Conservation (phyloP, 2,329 filamentous ascomycete genomes). For the Dactylellina sp. region DNA sequence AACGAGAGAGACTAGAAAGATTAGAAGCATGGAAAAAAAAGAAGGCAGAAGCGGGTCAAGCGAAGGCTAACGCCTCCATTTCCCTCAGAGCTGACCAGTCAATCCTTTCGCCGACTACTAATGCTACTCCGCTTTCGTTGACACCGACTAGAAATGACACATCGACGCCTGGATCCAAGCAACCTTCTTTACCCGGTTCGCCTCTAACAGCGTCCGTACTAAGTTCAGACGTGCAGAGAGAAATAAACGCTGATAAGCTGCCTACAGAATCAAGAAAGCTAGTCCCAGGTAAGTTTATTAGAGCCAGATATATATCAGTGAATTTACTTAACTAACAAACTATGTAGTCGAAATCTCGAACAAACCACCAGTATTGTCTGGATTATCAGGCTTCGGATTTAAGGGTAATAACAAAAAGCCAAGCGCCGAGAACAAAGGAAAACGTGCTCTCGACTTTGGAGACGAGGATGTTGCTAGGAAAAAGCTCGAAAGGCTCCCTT, state of each 20-base stretch:
- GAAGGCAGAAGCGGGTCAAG: slow-evolving; percentile 60
- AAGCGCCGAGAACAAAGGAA: slow-evolving; percentile 73
- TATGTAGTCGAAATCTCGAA: slow-evolving; percentile 58
- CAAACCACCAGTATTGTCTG: slow-evolving; percentile 73
- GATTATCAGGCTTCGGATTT: slow-evolving; percentile 80
- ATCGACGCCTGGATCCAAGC: slow-evolving; percentile 54
- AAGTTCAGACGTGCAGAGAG: slow-evolving; percentile 59
- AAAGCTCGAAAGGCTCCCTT: slow-evolving; percentile 90
- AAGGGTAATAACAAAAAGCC: slow-evolving; percentile 74
- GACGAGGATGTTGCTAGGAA: slow-evolving; percentile 88
- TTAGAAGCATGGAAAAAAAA: slow-evolving; percentile 61
- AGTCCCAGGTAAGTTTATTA: slow-evolving; percentile 58
- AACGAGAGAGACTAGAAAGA: slow-evolving; percentile 60
- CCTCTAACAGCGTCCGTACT: slow-evolving; percentile 59
- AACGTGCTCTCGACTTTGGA: slow-evolving; percentile 83
- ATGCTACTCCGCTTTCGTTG: slow-evolving; percentile 38
- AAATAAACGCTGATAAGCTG: slow-evolving; percentile 61
- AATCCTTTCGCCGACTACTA: slow-evolving; percentile 57
- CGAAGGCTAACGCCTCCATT: slow-evolving; percentile 59
- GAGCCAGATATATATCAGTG: slow-evolving; percentile 13
- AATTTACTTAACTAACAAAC: slow-evolving; percentile 58
- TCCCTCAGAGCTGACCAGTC: slow-evolving; percentile 59
- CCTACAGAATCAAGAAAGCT: slow-evolving; percentile 60
- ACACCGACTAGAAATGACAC: slow-evolving; percentile 40
- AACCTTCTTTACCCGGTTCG: slow-evolving; percentile 56